These are phyloP conservation scores for Bullera alba DNA, from an alignment of 768 basidiomycete genomes.

Conservation along the genomic window DNA sequence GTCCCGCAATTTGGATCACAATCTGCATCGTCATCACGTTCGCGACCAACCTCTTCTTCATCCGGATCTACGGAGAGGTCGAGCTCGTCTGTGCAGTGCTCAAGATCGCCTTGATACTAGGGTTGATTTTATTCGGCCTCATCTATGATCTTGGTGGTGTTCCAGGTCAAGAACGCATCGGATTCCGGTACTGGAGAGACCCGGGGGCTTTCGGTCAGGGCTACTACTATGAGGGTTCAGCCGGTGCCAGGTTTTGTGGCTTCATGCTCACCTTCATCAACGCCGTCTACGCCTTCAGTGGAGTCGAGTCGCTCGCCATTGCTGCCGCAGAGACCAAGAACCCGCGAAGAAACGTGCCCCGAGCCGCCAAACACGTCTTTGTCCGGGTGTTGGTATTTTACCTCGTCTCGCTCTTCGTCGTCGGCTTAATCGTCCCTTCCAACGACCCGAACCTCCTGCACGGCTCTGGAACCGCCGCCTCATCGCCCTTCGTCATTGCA, in stretches of 20 bases:
- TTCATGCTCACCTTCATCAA: constrained; percentile 10
- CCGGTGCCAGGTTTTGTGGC: constrained; percentile 16
- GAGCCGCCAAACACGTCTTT: constrained; percentile 23
- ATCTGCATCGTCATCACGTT: constrained; percentile 70
- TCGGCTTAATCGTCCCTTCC: constrained; percentile 48
- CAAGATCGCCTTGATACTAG: constrained; percentile 50
- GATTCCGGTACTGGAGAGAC: constrained; percentile 30
- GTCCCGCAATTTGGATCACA: constrained; percentile 69
- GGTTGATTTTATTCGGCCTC: constrained; percentile 29
- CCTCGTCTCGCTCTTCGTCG: constrained; percentile 33
- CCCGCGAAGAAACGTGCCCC: constrained; percentile 22
- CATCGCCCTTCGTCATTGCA: constrained; percentile 46
- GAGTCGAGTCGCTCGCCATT: constrained; percentile 15
- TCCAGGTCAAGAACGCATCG: constrained; percentile 19
- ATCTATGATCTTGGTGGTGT: constrained; percentile 30
- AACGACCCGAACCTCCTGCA: constrained; percentile 28
- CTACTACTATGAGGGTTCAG: constrained; percentile 8
- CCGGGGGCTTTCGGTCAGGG: constrained; percentile 24
- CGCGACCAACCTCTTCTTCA: constrained; percentile 48
- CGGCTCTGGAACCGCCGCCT: constrained; percentile 37
- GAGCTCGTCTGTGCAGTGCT: constrained; percentile 54
- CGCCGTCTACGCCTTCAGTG: background rate
- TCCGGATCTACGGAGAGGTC: constrained; percentile 20
- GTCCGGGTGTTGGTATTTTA: constrained; percentile 35
- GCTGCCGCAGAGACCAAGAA: constrained; percentile 34